A percentile compares a stretch with the other conserved stretches of the same genome.
Conservation (phyloP, 2,329 filamentous ascomycete species). For the Didymella arachidicola region DNA sequence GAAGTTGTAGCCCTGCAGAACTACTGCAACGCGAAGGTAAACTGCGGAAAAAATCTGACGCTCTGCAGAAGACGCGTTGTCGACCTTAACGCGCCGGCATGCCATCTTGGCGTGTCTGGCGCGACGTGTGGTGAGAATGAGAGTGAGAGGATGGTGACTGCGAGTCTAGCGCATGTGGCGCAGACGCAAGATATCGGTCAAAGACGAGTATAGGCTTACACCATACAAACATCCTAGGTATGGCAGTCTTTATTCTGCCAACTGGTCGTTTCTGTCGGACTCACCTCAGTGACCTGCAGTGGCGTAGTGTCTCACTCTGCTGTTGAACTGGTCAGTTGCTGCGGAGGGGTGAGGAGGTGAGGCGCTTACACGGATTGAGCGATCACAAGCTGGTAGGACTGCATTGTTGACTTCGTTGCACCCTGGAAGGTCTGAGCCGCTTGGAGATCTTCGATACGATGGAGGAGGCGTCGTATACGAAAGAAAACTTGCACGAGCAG, state of each 20-base stretch:
- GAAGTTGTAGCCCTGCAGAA: background rate
- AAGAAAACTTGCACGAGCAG: background rate
- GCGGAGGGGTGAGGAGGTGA: background rate
- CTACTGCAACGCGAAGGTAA: background rate
- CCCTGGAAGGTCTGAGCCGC: background rate
- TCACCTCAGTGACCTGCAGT: background rate
- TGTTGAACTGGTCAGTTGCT: background rate
- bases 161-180: too few relatives aligned
- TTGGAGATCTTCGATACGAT: background rate
- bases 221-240: too few relatives aligned
- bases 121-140: conserved; percentile 17
- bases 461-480: background rate
- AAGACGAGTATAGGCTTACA: too few relatives aligned
- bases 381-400: background rate
- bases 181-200: too few relatives aligned
- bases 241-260: too few relatives aligned
- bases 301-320: background rate
- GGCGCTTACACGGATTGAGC: background rate
- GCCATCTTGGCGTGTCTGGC: conserved; percentile 3
- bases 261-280: too few relatives aligned
- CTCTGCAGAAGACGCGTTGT: background rate
- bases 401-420: background rate
- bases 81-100: background rate
- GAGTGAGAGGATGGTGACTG: background rate
- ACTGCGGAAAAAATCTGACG: background rate